phyloP scores from a whole-genome alignment of 345 rosid genomes.

The thale cress (Arabidopsis thaliana) region DNA sequence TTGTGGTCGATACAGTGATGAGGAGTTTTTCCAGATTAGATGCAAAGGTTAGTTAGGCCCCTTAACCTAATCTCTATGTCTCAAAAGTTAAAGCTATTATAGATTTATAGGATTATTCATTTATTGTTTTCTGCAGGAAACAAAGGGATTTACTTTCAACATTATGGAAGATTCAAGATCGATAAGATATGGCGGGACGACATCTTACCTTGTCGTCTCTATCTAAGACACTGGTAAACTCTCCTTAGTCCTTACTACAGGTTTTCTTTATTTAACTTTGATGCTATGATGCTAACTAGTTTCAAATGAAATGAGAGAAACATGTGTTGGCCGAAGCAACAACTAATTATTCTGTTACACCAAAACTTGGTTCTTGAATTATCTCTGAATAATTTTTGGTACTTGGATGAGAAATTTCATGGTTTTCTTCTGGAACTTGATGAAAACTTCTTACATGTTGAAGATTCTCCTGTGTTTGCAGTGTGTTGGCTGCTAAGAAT shows the following conservation, averaged over 20 bases:
- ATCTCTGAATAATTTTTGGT: background rate
- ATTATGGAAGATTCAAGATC: constrained; percentile 73
- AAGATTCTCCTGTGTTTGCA: constrained; percentile 39
- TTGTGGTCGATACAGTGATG: constrained; percentile 79
- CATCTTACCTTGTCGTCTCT: constrained; percentile 84
- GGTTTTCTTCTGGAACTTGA: background rate
- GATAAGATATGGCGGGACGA: constrained; percentile 89
- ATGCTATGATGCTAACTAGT: background rate
- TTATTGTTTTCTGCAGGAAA: constrained; percentile 56
- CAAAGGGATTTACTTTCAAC: constrained; percentile 71
- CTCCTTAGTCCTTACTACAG: background rate
- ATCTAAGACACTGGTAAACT: constrained; percentile 86
- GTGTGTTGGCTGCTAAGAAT: constrained; percentile 92
- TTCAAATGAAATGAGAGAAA: constrained; percentile 14
- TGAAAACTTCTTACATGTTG: background rate
- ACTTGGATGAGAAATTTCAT: background rate
- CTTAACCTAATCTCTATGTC: constrained; percentile 3
- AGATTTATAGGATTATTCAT: background rate
- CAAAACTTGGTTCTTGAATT: background rate
- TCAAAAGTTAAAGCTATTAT: background rate
- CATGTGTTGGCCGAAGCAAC: background rate
- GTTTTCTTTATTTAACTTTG: background rate
- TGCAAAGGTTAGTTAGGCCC: constrained; percentile 71
- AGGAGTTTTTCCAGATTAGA: constrained; percentile 73
- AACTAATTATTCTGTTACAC: background rate